phyloP scores from a whole-genome alignment of 1,284 basidiomycete species.

The Puccinia sorghi region DNA sequence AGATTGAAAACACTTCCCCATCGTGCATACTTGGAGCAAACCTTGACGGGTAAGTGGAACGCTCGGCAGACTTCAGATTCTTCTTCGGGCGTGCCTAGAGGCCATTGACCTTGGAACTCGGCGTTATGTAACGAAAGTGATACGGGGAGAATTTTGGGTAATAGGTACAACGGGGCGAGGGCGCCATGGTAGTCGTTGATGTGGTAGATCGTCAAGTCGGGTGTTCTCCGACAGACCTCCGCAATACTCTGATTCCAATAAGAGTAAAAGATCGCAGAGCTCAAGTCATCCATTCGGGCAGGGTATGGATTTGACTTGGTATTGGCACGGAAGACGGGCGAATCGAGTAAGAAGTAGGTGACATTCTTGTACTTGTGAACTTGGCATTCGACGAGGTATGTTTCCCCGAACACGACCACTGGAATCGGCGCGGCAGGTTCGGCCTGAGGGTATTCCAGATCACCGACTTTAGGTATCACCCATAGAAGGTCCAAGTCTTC shows the following conservation, averaged over 20 bases:
- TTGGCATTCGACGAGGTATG: conserved; percentile 89
- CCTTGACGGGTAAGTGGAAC: conserved; percentile 90
- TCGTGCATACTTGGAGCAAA: conserved; percentile 90
- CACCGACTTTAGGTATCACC: conserved; percentile 82
- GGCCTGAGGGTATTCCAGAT: conserved; percentile 45
- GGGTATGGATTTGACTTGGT: conserved; percentile 91
- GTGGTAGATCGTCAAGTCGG: conserved; percentile 83
- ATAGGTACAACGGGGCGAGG: conserved; percentile 80
- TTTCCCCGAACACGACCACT: conserved; percentile 89
- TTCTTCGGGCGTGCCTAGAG: conserved; percentile 87
- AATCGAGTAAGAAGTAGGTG: conserved; percentile 86
- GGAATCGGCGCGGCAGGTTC: conserved; percentile 68
- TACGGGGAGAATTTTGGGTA: conserved; percentile 81
- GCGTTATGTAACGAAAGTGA: conserved; percentile 90
- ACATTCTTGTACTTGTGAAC: conserved; percentile 88
- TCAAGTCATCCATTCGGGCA: conserved; percentile 90
- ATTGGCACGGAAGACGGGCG: conserved; percentile 89
- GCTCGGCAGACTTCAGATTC: conserved; percentile 96
- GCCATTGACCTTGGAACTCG: conserved; percentile 94
- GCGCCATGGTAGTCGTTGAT: conserved; percentile 85
- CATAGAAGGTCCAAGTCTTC: conserved; percentile 88
- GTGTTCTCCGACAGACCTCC: conserved; percentile 78
- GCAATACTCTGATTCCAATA: conserved; percentile 96
- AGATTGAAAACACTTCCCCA: conserved; percentile 95
- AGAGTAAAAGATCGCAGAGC: conserved; percentile 91